Conservation (phyloP, 164 flowering plant genomes). For the Amborella trichopoda region DNA sequence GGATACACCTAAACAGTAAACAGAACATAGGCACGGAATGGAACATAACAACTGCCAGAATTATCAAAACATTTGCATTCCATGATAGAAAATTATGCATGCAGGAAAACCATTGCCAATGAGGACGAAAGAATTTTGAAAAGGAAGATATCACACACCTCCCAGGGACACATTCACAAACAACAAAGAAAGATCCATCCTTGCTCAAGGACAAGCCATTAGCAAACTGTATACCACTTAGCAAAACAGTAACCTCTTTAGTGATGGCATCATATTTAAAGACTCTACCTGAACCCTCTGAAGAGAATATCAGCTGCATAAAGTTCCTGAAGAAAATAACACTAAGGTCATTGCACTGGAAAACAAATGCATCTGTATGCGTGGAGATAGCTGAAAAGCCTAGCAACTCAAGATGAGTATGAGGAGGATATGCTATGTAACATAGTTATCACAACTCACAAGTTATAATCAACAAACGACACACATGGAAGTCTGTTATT, state of each 20-base stretch:
- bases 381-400: neutral
- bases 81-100: too few species aligned
- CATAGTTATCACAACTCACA: too few species aligned
- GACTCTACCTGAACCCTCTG: constrained; percentile 68
- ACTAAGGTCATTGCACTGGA: neutral
- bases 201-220: constrained; percentile 81
- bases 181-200: constrained; percentile 63
- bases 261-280: constrained; percentile 66
- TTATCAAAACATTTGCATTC: too few species aligned
- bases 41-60: neutral
- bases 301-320: constrained; percentile 68
- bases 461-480: too few species aligned
- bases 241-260: constrained; percentile 59
- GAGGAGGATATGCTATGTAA: too few species aligned
- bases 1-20: too few species aligned
- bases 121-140: too few species aligned
- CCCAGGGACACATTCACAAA: constrained; percentile 61
- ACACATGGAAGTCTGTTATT: too few species aligned
- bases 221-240: constrained; percentile 55
- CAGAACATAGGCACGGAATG: too few species aligned
- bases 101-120: too few species aligned
- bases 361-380: neutral
- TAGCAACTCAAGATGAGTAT: neutral
- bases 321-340: constrained; percentile 44
- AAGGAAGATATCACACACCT: constrained; percentile 15